Conservation (phyloP, 768 basidiomycete genomes). For the Kwoniella sp. region DNA sequence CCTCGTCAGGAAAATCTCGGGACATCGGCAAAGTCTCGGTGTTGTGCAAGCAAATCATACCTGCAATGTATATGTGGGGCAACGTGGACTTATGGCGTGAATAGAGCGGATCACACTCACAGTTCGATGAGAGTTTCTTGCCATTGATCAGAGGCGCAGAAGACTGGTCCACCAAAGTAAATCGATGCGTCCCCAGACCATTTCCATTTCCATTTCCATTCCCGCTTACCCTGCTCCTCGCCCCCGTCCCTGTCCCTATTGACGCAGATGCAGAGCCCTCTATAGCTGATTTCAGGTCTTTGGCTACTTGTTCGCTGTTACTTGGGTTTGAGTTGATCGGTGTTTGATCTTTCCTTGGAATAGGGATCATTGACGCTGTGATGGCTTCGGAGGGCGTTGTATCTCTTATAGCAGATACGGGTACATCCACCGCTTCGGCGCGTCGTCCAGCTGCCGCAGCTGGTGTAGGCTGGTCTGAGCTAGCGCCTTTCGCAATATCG, state of each 20-base stretch:
- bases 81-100: no score
- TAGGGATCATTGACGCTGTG: slow-evolving; percentile 8
- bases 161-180: slow-evolving; percentile 46
- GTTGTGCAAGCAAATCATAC: no score
- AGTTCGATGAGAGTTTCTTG: slow-evolving; percentile 43
- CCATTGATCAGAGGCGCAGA: slow-evolving; percentile 31
- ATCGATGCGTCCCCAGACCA: slow-evolving; percentile 41
- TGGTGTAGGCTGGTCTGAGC: no score
- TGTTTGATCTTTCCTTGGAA: slow-evolving; percentile 19
- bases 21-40: no score
- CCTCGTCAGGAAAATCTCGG: no score
- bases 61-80: neutral
- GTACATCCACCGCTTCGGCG: neutral
- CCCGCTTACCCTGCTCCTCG: neutral
- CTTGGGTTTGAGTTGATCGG: neutral
- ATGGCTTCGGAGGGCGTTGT: neutral
- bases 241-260: no score
- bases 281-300: neutral
- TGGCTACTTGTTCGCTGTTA: neutral
- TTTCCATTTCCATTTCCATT: no score
- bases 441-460: neutral
- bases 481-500: no score
- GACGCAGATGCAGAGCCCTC: no score
- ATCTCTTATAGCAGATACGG: neutral
- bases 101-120: no score